A percentile compares a stretch with the other conserved stretches of the same genome.
phyloP scores from a whole-genome alignment of 2,329 filamentous ascomycete genomes.

The Pyrenophora seminiperda region DNA sequence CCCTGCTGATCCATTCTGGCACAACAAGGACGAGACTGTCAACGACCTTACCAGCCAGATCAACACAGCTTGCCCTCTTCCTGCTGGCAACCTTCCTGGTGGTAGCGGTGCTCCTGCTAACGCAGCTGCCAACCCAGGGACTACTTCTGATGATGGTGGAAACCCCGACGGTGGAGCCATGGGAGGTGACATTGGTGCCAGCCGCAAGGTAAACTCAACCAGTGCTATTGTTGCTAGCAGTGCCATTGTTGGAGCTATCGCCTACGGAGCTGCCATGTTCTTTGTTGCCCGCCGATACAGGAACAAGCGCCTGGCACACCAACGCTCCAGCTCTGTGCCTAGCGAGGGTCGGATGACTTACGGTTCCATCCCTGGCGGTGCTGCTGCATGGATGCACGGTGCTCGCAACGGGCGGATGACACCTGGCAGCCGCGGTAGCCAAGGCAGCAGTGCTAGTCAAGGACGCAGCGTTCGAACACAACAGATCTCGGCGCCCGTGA shows the following conservation, averaged over 20 bases:
- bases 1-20: slow-evolving; percentile 75
- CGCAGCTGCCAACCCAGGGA: slow-evolving; percentile 48
- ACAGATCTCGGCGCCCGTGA: slow-evolving; percentile 86
- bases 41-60: slow-evolving; percentile 77
- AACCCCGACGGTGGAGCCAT: slow-evolving; percentile 56
- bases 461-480: slow-evolving; percentile 67
- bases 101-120: slow-evolving; percentile 45
- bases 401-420: slow-evolving; percentile 49
- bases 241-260: slow-evolving; percentile 75
- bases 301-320: slow-evolving; percentile 78
- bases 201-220: slow-evolving; percentile 66
- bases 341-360: slow-evolving; percentile 64
- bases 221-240: slow-evolving; percentile 74
- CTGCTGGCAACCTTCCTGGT: slow-evolving; percentile 52
- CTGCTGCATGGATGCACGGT: slow-evolving; percentile 56
- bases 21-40: slow-evolving; percentile 68
- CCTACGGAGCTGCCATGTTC: slow-evolving; percentile 96
- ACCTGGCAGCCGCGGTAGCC: slow-evolving; percentile 50
- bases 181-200: slow-evolving; percentile 56
- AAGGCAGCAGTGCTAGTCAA: slow-evolving; percentile 63
- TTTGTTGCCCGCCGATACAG: slow-evolving; percentile 89
- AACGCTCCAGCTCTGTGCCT: slow-evolving; percentile 75
- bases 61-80: slow-evolving; percentile 79
- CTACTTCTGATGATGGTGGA: slow-evolving; percentile 37
- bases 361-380: slow-evolving; percentile 48